Evolutionary conservation across 2,329 filamentous ascomycete genomes (phyloP).

Genomic region (Raffaelea arxii): DNA sequence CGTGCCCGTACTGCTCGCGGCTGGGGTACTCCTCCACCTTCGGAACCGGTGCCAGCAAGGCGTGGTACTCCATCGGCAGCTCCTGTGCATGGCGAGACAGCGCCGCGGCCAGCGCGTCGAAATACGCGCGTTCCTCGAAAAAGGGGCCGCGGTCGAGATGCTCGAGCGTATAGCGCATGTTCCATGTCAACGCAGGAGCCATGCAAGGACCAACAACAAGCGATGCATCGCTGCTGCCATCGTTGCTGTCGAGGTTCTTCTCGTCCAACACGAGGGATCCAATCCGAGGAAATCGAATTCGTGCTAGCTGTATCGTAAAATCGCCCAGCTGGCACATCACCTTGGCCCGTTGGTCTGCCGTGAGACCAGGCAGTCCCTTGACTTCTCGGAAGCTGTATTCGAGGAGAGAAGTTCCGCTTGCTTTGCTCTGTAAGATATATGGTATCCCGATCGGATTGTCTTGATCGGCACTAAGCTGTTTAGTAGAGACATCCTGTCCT

Average conservation of each 20-base stretch:
- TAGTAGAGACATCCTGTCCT: too few species aligned
- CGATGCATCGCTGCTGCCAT: too few species aligned
- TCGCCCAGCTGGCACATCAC: constrained; percentile 1
- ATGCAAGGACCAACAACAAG: background rate
- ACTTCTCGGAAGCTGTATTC: background rate
- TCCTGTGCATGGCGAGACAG: background rate
- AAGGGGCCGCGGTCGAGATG: background rate
- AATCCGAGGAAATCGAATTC: constrained; percentile 1
- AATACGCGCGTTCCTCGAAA: background rate
- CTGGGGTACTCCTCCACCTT: background rate
- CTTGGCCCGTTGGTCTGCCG: background rate
- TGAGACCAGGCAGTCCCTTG: background rate
- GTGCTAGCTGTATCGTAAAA: background rate
- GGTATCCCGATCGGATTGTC: constrained; percentile 1
- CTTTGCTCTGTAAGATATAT: constrained; percentile 3
- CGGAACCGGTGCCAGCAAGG: background rate
- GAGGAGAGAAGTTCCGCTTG: background rate
- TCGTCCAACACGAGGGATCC: background rate
- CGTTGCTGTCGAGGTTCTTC: background rate
- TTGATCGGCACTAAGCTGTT: background rate
- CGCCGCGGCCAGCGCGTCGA: background rate
- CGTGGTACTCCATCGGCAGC: constrained; percentile 1
- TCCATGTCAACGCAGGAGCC: background rate
- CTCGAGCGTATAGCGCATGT: background rate
- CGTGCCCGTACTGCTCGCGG: background rate